phyloP scores from a whole-genome alignment of 805 yeast genomes.

The Teunomyces aglyptinius region DNA sequence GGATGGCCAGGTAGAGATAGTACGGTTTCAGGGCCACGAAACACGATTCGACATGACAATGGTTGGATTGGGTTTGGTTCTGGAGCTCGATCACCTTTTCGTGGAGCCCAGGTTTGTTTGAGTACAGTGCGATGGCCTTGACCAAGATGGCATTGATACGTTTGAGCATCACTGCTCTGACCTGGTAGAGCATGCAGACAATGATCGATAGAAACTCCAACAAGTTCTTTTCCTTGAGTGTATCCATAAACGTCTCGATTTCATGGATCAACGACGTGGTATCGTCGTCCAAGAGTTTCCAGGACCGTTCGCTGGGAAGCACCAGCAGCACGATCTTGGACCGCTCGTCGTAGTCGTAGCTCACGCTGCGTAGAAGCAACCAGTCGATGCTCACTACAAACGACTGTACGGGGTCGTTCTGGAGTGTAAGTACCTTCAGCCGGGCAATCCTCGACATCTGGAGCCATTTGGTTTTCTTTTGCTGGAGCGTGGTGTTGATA shows the following conservation, averaged over 20 bases:
- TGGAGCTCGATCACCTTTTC: conserved; percentile 28
- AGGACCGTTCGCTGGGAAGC: conserved; percentile 25
- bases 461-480: conserved; percentile 33
- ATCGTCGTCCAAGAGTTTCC: conserved; percentile 35
- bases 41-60: conserved; percentile 18
- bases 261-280: conserved; percentile 20
- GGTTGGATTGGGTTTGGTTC: conserved; percentile 23
- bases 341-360: conserved; percentile 37
- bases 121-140: conserved; percentile 22
- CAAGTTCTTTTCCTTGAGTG: conserved; percentile 13
- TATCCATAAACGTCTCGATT: conserved; percentile 6
- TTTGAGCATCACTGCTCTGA: conserved; percentile 29
- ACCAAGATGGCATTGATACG: conserved; percentile 27
- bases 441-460: conserved; percentile 34
- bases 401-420: conserved; percentile 22
- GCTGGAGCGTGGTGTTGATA: conserved; percentile 16
- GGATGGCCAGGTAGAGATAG: conserved; percentile 23
- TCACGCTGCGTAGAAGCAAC: conserved; percentile 33
- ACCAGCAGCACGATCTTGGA: conserved; percentile 21
- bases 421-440: conserved; percentile 30
- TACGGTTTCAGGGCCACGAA: conserved; percentile 28
- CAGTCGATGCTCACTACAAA: conserved; percentile 37
- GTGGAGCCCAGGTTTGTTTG: conserved; percentile 15
- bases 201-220: conserved; percentile 18
- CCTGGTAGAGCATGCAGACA: conserved; percentile 27